Conservation (phyloP, 2,329 filamentous ascomycete genomes). For the Penicillium vulpinum region DNA sequence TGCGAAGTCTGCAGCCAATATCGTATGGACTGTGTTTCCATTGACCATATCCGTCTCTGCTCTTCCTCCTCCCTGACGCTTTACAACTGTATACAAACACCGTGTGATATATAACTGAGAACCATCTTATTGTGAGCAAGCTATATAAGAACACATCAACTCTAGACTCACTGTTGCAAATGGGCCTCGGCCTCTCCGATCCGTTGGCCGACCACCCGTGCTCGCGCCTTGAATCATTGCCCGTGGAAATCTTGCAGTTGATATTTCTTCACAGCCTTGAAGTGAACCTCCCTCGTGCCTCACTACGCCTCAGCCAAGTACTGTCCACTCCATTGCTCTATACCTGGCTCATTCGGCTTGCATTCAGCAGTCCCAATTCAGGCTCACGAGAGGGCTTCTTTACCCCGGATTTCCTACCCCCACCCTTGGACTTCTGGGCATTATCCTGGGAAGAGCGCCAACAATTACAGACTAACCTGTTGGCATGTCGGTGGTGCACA, state of each 20-base stretch:
- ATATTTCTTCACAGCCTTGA: slow-evolving; percentile 55
- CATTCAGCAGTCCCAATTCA: slow-evolving; percentile 42
- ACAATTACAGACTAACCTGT: slow-evolving; percentile 38
- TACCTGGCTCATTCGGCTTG: slow-evolving; percentile 45
- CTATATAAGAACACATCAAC: not conserved
- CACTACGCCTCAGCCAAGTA: slow-evolving; percentile 40
- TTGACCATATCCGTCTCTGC: not conserved
- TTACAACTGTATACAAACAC: not conserved
- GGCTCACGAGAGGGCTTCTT: slow-evolving; percentile 36
- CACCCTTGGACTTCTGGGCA: slow-evolving; percentile 35
- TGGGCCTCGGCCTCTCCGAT: slow-evolving; percentile 12
- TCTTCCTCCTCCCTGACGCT: not conserved
- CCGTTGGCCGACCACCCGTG: slow-evolving; percentile 6
- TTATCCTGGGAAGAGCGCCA: slow-evolving; percentile 31
- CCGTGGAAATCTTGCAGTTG: slow-evolving; percentile 51
- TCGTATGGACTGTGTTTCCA: slow-evolving; percentile 3
- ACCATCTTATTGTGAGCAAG: not conserved
- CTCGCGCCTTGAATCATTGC: slow-evolving; percentile 47
- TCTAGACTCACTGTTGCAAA: slow-evolving; percentile 11
- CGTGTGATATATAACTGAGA: not conserved
- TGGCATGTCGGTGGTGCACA: slow-evolving; percentile 46
- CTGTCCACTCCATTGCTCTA: slow-evolving; percentile 46
- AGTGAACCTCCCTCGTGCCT: slow-evolving; percentile 49
- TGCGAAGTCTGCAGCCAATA: not conserved
- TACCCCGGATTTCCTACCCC: slow-evolving; percentile 41